Conservation (phyloP, 495 filamentous ascomycete species). For the Bryoglossum gracile region DNA sequence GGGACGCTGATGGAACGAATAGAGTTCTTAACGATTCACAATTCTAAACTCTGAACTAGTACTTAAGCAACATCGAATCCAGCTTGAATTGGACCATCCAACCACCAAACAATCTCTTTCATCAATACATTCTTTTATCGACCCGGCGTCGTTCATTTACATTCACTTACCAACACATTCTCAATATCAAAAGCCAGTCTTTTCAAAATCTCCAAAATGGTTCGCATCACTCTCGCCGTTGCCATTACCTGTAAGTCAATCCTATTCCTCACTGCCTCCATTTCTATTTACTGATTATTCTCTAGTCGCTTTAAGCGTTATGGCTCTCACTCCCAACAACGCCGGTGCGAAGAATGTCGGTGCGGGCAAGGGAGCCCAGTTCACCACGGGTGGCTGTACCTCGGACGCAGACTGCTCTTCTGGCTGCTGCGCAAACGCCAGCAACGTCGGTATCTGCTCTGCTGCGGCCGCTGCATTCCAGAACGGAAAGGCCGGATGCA, state of each 20-base stretch:
- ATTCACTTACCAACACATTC: slow-evolving; percentile 9
- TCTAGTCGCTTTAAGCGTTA: slow-evolving; percentile 28
- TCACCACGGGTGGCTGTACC: slow-evolving; percentile 43
- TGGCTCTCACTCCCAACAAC: slow-evolving; percentile 35
- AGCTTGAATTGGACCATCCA: neutral
- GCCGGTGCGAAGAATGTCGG: slow-evolving; percentile 42
- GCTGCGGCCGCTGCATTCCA: slow-evolving; percentile 35
- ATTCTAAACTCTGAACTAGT: neutral
- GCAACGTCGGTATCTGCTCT: slow-evolving; percentile 35
- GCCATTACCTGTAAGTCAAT: slow-evolving; percentile 28
- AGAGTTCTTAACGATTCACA: neutral
- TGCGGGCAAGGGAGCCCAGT: slow-evolving; percentile 41
- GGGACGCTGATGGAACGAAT: neutral
- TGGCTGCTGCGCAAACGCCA: slow-evolving; percentile 36
- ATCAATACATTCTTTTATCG: slow-evolving; percentile 7
- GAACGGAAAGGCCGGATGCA: slow-evolving; percentile 37
- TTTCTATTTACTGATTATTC: neutral
- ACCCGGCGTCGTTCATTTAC: slow-evolving; percentile 27
- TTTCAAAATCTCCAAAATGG: slow-evolving; percentile 29
- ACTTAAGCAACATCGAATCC: neutral
- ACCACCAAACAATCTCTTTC: neutral
- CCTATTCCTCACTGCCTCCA: neutral
- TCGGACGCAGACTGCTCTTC: slow-evolving; percentile 37
- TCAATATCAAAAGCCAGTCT: slow-evolving; percentile 6
- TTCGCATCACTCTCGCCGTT: slow-evolving; percentile 29